Conservation (phyloP, 2,329 filamentous ascomycete species). For the Penicillium sp. region DNA sequence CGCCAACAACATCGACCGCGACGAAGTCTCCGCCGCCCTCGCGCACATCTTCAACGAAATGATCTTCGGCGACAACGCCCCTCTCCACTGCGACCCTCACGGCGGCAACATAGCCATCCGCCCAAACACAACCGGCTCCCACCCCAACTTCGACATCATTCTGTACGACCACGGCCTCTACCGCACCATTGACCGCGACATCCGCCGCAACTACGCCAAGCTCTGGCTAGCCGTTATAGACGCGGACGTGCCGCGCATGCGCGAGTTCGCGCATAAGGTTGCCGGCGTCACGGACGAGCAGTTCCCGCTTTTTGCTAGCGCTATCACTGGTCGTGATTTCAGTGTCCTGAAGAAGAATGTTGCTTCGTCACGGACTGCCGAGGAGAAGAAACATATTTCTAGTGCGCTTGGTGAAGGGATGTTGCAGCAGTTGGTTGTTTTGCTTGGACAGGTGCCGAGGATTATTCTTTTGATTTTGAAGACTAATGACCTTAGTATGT, state of each 20-base stretch:
- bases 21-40: constrained; percentile 88
- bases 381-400: constrained; percentile 84
- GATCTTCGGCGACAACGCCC: constrained; percentile 88
- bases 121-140: constrained; percentile 60
- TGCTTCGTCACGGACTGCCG: constrained; percentile 57
- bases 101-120: constrained; percentile 93
- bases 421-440: constrained; percentile 78
- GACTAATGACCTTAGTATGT: constrained; percentile 84
- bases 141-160: constrained; percentile 87
- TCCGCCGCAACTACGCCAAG: constrained; percentile 87
- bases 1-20: constrained; percentile 78
- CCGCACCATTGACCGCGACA: constrained; percentile 74
- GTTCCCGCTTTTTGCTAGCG: constrained; percentile 91
- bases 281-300: constrained; percentile 84
- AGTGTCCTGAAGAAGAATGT: constrained; percentile 64
- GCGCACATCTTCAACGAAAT: constrained; percentile 97
- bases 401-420: constrained; percentile 81
- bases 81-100: constrained; percentile 94
- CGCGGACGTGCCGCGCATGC: constrained; percentile 79
- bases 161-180: constrained; percentile 97
- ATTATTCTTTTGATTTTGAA: constrained; percentile 95
- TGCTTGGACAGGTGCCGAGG: constrained; percentile 82
- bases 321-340: constrained; percentile 93
- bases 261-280: constrained; percentile 80
- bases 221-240: constrained; percentile 97